Percentiles rank a stretch among this genome's conserved stretches.
phyloP scores from a whole-genome alignment of 306 rosid species.

The Cyclanthera cordifolia region DNA sequence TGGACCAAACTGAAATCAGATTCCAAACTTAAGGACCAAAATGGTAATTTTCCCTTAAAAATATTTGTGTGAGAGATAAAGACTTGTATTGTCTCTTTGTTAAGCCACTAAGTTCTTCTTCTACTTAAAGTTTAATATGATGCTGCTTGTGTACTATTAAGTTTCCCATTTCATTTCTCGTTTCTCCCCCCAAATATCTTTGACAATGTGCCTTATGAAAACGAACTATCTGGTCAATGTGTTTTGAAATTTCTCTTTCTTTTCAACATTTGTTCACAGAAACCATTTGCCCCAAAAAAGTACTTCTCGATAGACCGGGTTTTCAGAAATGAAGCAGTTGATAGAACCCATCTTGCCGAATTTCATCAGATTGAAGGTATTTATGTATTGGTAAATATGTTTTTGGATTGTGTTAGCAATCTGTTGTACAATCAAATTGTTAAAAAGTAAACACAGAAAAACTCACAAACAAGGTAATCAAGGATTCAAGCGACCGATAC shows the following conservation, averaged over 20 bases:
- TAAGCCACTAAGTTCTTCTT: not conserved
- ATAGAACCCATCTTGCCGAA: slow-evolving; percentile 96
- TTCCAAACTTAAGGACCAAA: too few relatives aligned
- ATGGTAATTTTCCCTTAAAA: too few relatives aligned
- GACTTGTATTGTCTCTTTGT: not conserved
- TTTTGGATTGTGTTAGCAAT: not conserved
- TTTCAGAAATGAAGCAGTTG: slow-evolving; percentile 95
- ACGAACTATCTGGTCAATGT: not conserved
- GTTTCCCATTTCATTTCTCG: not conserved
- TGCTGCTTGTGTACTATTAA: not conserved
- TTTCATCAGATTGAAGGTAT: slow-evolving; percentile 98
- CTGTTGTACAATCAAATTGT: too few relatives aligned
- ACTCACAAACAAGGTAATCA: too few relatives aligned
- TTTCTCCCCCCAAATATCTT: not conserved
- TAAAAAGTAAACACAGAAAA: too few relatives aligned
- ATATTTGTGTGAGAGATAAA: too few relatives aligned
- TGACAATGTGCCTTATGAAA: too few relatives aligned
- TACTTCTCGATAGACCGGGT: slow-evolving; percentile 96
- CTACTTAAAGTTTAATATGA: not conserved
- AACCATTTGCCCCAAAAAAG: slow-evolving; percentile 71
- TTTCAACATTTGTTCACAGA: slow-evolving; percentile 34
- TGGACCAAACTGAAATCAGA: too few relatives aligned
- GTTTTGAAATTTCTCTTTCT: not conserved
- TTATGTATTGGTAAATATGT: not conserved
- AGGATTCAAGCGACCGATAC: too few relatives aligned